phyloP scores from a whole-genome alignment of 2,329 filamentous ascomycete species.

The Chrysoporthe puriensis region DNA sequence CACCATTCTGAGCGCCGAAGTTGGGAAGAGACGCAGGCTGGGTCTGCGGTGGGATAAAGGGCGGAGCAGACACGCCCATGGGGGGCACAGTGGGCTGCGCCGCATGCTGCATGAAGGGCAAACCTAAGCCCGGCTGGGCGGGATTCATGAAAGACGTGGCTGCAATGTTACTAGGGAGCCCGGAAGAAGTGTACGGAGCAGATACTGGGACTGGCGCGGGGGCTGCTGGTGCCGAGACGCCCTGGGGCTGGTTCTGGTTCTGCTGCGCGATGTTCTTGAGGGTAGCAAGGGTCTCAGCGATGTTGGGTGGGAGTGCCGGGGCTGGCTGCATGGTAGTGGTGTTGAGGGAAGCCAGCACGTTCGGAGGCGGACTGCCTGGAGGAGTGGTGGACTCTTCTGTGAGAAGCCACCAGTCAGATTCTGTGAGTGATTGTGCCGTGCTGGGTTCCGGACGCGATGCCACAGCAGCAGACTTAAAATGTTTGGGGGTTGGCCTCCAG shows the following conservation, averaged over 20 bases:
- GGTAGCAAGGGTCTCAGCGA: constrained; percentile 78
- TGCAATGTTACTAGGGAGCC: constrained; percentile 34
- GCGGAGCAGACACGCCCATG: constrained; percentile 57
- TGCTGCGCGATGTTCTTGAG: constrained; percentile 81
- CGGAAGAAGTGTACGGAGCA: constrained; percentile 36
- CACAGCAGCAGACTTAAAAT: not conserved
- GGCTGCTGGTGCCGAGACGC: constrained; percentile 36
- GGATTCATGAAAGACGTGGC: constrained; percentile 31
- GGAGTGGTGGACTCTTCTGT: constrained; percentile 74
- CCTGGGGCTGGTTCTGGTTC: constrained; percentile 58
- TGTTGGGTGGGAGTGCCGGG: constrained; percentile 55
- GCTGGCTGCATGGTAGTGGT: constrained; percentile 34
- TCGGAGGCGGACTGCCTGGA: constrained; percentile 61
- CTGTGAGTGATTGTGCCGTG: constrained; percentile 17
- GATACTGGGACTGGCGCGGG: constrained; percentile 36
- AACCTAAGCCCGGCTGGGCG: constrained; percentile 31
- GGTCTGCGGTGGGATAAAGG: constrained; percentile 39
- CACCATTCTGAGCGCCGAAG: constrained; percentile 33
- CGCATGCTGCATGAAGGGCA: constrained; percentile 37
- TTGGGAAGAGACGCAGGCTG: constrained; percentile 38
- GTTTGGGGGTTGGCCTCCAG: constrained; percentile 4
- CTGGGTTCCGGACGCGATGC: not conserved
- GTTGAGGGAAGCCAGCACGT: constrained; percentile 46
- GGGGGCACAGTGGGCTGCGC: constrained; percentile 55
- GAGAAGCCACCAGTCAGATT: constrained; percentile 46